Percentiles rank a stretch among this genome's conserved stretches.
These are phyloP conservation scores for Euryodendron excelsum DNA, from an alignment of 148 eudicot genomes.

Conservation along the genomic window DNA sequence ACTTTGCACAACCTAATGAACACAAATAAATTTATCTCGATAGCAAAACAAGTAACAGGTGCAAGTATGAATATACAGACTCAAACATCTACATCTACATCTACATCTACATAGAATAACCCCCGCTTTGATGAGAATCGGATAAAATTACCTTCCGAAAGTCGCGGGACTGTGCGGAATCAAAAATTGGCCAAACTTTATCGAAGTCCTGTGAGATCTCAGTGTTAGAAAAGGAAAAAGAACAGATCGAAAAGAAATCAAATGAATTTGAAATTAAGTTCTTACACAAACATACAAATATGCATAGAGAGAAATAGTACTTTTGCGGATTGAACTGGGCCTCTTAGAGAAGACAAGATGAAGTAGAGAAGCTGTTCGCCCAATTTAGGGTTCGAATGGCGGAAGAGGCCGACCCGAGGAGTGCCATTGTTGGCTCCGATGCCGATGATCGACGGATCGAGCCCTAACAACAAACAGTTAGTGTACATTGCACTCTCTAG, in stretches of 20 bases:
- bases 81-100: too few relatives aligned
- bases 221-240: neutral
- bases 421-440: conserved; percentile 50
- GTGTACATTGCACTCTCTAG: conserved; percentile 97
- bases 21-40: neutral
- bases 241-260: conserved; percentile 15
- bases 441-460: conserved; percentile 84
- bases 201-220: conserved; percentile 78
- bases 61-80: neutral
- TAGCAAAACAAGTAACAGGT: neutral
- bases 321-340: conserved; percentile 85
- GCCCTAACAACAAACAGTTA: conserved; percentile 77
- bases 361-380: conserved; percentile 96
- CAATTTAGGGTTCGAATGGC: conserved; percentile 96
- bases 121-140: neutral
- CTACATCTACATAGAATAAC: neutral
- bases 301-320: conserved; percentile 22
- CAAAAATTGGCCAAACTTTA: conserved; percentile 98
- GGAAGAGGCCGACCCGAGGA: conserved; percentile 87
- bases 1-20: conserved; percentile 85
- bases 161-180: conserved; percentile 95
- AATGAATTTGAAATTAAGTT: neutral
- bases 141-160: conserved; percentile 69
- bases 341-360: conserved; percentile 79
- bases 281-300: neutral